Base-by-base conservation (phyloP, 1,284 basidiomycete genomes). In the Ceratorhiza oryzae-sativae region DNA sequence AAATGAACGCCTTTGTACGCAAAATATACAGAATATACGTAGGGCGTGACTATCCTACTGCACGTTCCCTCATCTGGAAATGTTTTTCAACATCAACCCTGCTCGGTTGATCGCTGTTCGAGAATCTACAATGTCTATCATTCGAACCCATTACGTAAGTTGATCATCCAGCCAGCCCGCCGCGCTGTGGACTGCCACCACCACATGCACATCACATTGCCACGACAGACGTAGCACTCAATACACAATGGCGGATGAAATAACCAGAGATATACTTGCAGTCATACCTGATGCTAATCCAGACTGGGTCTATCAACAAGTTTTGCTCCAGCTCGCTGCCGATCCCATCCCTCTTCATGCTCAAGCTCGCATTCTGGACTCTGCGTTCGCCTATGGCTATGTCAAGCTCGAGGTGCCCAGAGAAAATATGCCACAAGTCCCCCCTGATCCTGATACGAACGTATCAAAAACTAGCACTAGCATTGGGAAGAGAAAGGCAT, bases 401-500 rank as follows among this genome's bases (percentile, higher is more conserved):
- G 55, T 70, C 12, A 70, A 70, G 48, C 23, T 41, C 30, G 53
- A 8, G 4, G 2, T 46, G 34, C 25, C 27, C 3, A 13, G 13
- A 13, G 3, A 12, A 30, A 39, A 41, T 34, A 30, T 13, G 12
- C 53, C 15, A 2, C 53, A 48, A n/a, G 45, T 48, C 4, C 12
- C 49, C 27, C 62, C 49, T 25, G n/a, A 32, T 4, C 49, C 63
- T 65, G 34, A 27, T 36, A n/a, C 10, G 27, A 27, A 15, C 23
- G 62, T 27, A n/a, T 36, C 36, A 8, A 25, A 49, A 13, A 10
- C 51, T 5, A 41, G n/a, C n/a, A 23, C 53, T 1, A n/a, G n/a
- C n/a, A 30, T n/a, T 18, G 23, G 45, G 32, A 70, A 70, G 32
- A 27, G 67, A 70, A 70, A 70, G 27, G 67, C 67, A 25, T n/a